A percentile compares a stretch with the other conserved stretches of the same genome.
These are phyloP conservation scores for Didymella keratinophila DNA, from an alignment of 2,329 filamentous ascomycete species.

Conservation along the genomic window DNA sequence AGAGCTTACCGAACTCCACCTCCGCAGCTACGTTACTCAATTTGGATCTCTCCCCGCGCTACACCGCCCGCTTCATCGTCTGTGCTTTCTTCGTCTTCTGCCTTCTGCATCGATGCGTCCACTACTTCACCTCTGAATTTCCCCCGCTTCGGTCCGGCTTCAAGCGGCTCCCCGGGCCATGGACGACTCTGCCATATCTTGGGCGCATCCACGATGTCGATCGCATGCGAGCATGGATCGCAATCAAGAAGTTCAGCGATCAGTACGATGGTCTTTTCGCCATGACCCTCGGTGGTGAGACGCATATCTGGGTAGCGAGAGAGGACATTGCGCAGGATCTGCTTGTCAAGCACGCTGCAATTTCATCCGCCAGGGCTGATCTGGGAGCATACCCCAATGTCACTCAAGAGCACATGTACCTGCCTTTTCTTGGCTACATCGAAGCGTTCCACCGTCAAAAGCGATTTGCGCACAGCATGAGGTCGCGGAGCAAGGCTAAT, in stretches of 20 bases:
- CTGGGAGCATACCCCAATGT: constrained; percentile 6
- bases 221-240: constrained; percentile 13
- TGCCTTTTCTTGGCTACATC: constrained; percentile 12
- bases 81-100: not conserved
- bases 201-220: constrained; percentile 21
- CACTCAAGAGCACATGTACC: constrained; percentile 5
- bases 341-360: constrained; percentile 10
- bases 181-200: constrained; percentile 19
- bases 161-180: constrained; percentile 17
- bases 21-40: not conserved
- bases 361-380: constrained; percentile 2
- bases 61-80: not conserved
- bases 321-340: constrained; percentile 16
- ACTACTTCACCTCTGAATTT: constrained; percentile 13
- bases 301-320: constrained; percentile 14
- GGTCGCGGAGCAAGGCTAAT: not conserved
- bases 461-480: constrained; percentile 9
- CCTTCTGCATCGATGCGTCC: constrained; percentile 4
- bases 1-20: not conserved
- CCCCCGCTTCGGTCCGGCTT: too few species aligned
- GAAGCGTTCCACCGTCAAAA: constrained; percentile 13
- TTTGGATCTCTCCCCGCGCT: not conserved
- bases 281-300: constrained; percentile 13
- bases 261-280: constrained; percentile 10
- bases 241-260: constrained; percentile 20